These are phyloP conservation scores for Rhazya stricta DNA, from an alignment of 257 asterid genomes.

Conservation along the genomic window DNA sequence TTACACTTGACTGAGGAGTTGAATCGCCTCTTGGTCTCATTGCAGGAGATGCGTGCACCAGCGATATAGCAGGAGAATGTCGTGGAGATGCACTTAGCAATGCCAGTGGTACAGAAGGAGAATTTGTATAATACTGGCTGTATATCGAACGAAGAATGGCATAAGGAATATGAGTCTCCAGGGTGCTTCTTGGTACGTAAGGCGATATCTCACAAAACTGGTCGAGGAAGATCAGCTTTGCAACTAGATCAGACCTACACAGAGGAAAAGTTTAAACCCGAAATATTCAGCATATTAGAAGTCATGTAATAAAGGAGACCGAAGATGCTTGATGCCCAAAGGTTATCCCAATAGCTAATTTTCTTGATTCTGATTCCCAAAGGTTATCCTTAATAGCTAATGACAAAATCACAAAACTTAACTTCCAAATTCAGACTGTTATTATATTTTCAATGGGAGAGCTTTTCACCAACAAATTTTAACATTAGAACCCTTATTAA, in stretches of 20 bases:
- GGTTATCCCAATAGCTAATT: not conserved
- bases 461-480: not conserved
- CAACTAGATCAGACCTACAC: conserved; percentile 64
- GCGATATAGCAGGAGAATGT: conserved; percentile 69
- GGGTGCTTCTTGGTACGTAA: conserved; percentile 69
- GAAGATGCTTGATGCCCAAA: not conserved
- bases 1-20: conserved; percentile 44
- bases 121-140: conserved; percentile 73
- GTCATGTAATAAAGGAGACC: too few relatives aligned
- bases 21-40: conserved; percentile 51
- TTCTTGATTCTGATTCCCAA: not conserved
- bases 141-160: conserved; percentile 80
- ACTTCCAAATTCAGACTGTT: not conserved
- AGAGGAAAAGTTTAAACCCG: conserved; percentile 16
- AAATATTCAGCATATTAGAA: not conserved
- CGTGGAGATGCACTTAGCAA: conserved; percentile 55
- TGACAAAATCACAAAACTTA: not conserved
- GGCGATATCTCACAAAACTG: conserved; percentile 86
- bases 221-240: conserved; percentile 89
- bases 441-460: not conserved
- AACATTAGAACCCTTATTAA: not conserved
- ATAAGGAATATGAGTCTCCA: conserved; percentile 79
- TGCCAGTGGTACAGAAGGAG: conserved; percentile 53
- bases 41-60: conserved; percentile 73
- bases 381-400: not conserved